Percentiles rank a stretch among this genome's conserved stretches.
phyloP scores from a whole-genome alignment of 2,329 filamentous ascomycete species.

The Herpotrichia juniperi region DNA sequence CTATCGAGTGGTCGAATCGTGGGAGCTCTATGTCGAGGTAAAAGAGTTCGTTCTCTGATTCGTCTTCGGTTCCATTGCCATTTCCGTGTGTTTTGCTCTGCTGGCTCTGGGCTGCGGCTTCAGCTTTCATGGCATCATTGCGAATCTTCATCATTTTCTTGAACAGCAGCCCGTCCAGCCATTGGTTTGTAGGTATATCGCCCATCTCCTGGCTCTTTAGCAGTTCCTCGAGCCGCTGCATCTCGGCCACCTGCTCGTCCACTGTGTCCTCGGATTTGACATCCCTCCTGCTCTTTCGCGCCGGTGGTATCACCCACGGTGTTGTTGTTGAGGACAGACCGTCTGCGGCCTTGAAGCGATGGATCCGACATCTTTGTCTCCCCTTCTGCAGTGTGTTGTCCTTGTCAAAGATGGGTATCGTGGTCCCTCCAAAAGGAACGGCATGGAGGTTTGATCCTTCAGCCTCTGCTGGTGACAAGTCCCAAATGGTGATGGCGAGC shows the following conservation, averaged over 20 bases:
- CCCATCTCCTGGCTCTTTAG: conserved; percentile 99
- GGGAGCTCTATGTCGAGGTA: conserved; percentile 89
- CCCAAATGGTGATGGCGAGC: conserved; percentile 94
- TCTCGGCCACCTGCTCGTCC: conserved; percentile 78
- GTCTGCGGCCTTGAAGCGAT: conserved; percentile 83
- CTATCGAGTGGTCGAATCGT: conserved; percentile 92
- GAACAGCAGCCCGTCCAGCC: conserved; percentile 95
- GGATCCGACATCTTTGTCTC: conserved; percentile 85
- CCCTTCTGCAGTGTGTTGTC: conserved; percentile 92
- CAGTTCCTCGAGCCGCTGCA: conserved; percentile 85
- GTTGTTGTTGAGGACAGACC: conserved; percentile 82
- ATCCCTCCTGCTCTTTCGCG: conserved; percentile 57
- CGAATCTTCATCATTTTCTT: conserved; percentile 78
- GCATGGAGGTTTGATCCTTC: conserved; percentile 74
- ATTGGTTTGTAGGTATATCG: conserved; percentile 89
- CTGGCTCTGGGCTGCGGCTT: conserved; percentile 45
- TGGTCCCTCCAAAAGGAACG: conserved; percentile 93
- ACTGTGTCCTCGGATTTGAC: conserved; percentile 54
- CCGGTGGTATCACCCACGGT: conserved; percentile 67
- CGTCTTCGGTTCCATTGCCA: conserved; percentile 31
- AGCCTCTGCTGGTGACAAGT: conserved; percentile 80
- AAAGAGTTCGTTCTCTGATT: conserved; percentile 68
- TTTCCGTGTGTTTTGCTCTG: conserved; percentile 21
- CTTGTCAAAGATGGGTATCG: conserved; percentile 86
- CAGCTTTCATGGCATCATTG: conserved; percentile 46